These are phyloP conservation scores for Yarrowia porcina DNA, from an alignment of 805 yeast species.

Conservation along the genomic window DNA sequence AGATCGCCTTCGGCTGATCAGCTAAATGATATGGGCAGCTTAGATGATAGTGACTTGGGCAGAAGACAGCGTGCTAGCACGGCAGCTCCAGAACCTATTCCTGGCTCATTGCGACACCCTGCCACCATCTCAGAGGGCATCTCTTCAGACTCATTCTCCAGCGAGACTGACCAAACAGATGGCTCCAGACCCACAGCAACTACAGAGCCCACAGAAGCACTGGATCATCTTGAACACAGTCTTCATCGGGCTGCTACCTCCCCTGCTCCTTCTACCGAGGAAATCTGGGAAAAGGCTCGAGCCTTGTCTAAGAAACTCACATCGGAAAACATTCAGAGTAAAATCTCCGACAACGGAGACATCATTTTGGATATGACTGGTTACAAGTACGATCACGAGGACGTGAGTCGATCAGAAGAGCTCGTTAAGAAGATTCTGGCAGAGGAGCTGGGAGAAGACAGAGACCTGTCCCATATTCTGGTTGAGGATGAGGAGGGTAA, in stretches of 20 bases:
- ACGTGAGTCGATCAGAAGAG: conserved; percentile 71
- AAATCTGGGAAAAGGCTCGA: conserved; percentile 56
- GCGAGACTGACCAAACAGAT: conserved; percentile 4
- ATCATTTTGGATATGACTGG: conserved; percentile 92
- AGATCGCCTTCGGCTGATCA: conserved; percentile 16
- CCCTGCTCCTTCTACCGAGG: conserved; percentile 33
- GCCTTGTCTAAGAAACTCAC: conserved; percentile 63
- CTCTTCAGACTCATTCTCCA: conserved; percentile 12
- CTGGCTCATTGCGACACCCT: conserved; percentile 5
- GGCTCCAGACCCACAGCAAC: background rate
- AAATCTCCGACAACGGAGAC: conserved; percentile 84
- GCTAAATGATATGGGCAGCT: background rate
- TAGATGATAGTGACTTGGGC: background rate
- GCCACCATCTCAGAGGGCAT: conserved; percentile 1
- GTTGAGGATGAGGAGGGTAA: conserved; percentile 39
- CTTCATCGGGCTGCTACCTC: conserved; percentile 7
- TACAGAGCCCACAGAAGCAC: conserved; percentile 10
- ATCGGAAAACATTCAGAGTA: conserved; percentile 73
- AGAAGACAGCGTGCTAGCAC: conserved; percentile 4
- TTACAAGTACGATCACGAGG: conserved; percentile 80
- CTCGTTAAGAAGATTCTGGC: conserved; percentile 66
- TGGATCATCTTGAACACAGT: background rate
- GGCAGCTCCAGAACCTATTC: conserved; percentile 5
- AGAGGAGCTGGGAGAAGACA: conserved; percentile 58
- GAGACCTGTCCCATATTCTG: conserved; percentile 36